A percentile compares a stretch with the other conserved stretches of the same genome.
These are phyloP conservation scores for Bacidia gigantensis DNA, from an alignment of 495 filamentous ascomycete genomes.

Conservation along the genomic window DNA sequence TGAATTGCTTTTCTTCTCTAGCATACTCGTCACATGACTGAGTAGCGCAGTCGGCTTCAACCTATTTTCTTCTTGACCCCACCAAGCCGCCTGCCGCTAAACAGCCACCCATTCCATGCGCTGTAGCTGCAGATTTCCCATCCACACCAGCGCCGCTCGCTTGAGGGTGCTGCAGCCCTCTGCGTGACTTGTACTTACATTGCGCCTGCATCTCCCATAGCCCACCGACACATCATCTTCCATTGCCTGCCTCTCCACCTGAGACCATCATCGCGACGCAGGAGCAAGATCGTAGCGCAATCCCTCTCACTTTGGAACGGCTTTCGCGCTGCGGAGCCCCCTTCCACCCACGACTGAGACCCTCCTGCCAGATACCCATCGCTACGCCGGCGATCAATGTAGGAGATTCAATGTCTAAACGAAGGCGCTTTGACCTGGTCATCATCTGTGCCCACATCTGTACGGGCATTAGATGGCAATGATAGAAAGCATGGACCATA, in stretches of 20 bases:
- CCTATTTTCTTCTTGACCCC: no score
- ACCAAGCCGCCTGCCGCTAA: no score
- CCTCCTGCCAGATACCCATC: not conserved
- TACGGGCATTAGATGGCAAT: slow-evolving; percentile 11
- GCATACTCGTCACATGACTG: not conserved
- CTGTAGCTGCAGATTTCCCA: slow-evolving; percentile 14
- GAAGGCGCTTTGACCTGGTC: slow-evolving; percentile 12
- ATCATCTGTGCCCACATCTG: slow-evolving; percentile 7
- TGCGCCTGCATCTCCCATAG: slow-evolving; percentile 10
- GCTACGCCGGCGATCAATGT: slow-evolving; percentile 4
- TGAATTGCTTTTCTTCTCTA: not conserved
- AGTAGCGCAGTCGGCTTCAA: no score
- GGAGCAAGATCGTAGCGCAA: not conserved
- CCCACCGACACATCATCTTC: not conserved
- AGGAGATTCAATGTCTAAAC: slow-evolving; percentile 16
- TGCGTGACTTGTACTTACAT: slow-evolving; percentile 18
- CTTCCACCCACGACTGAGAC: not conserved
- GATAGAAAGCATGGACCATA: slow-evolving; percentile 17
- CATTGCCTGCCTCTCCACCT: not conserved
- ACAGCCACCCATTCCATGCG: slow-evolving; percentile 2
- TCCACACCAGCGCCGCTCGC: slow-evolving; percentile 11
- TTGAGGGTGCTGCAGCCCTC: slow-evolving; percentile 6
- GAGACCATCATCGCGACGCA: not conserved
- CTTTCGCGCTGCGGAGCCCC: not conserved
- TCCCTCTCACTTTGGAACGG: not conserved